Conservation (phyloP, 805 yeast genomes). For the Wickerhamiella galacta region DNA sequence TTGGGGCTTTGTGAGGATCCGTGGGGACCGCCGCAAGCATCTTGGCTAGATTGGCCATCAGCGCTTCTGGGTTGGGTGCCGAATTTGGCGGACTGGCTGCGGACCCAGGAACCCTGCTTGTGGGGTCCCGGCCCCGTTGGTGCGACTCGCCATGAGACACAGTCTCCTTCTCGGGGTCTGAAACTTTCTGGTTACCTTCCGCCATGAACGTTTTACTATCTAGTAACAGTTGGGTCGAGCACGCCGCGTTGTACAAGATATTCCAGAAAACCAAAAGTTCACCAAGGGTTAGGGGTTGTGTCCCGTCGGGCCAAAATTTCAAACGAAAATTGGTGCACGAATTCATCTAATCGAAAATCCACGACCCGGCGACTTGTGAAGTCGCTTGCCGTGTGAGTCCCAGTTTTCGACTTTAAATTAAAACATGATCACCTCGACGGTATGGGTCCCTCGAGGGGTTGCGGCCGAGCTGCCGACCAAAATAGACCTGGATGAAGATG, state of each 20-base stretch:
- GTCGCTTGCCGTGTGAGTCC: not conserved
- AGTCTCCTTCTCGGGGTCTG: too few species aligned
- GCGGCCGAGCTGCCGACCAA: slow-evolving; percentile 86
- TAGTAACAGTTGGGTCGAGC: too few species aligned
- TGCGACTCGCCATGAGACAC: too few species aligned
- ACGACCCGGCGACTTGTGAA: not conserved
- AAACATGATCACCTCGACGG: slow-evolving; percentile 53
- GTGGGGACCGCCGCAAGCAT: slow-evolving; percentile 1
- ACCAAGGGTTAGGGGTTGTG: not conserved
- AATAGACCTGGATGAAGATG: slow-evolving; percentile 78
- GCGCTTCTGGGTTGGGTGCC: too few species aligned
- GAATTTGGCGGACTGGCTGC: too few species aligned
- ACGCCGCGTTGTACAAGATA: too few species aligned
- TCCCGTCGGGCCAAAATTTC: not conserved
- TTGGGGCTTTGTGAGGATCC: slow-evolving; percentile 9
- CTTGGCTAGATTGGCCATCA: slow-evolving; percentile 2
- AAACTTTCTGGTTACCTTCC: too few species aligned
- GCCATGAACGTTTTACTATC: too few species aligned
- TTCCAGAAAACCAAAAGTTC: not conserved
- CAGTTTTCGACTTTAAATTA: too few species aligned
- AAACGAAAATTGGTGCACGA: not conserved
- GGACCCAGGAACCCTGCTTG: too few species aligned
- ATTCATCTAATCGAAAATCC: not conserved
- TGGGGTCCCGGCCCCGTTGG: too few species aligned
- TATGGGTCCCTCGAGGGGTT: slow-evolving; percentile 94